Evolutionary conservation across 257 asterid genomes (phyloP), one percentile per base, ranked within the genome.

Genomic region (Leonotis leonurus): DNA sequence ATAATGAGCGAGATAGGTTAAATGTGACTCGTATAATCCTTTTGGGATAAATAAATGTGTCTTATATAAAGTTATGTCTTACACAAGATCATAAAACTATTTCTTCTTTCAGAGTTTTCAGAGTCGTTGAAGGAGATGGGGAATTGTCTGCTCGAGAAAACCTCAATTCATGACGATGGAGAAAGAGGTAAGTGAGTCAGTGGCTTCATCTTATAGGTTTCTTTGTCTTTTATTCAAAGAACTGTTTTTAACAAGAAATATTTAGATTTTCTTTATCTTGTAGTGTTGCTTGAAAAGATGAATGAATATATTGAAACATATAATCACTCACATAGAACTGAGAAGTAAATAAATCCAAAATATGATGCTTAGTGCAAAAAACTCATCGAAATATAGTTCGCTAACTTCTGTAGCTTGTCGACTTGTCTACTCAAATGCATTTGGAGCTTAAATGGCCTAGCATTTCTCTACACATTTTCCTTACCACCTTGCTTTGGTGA

Each of bases 41-140:
- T 55, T 32, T 14, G 4, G 26, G 41, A 32, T 17, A 4, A 18
- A 32, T 10, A 33, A 2, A 33, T 32, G 32, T 55, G 24, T 16
- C 41, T 8, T 14, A 7, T 21, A 9, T 8, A 6, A 7, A 30
- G 60, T 41, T 40, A 49, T 54, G 22, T 11, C 13, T 53, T 24
- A 43, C 26, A 25, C 26, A 29, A 32, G 14, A 52, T 53, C 18
- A 60, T 12, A 51, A 6, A 13, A 4, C 35, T 44, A n/a, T 63
- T 41, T 70, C 54, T 35, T 56, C 55, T 72, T 78, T 44, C 85
- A 91, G 97, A 91, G 80, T 88, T 88, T 72, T 86, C 95, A 3
- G 98, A 88, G 84, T 92, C 98, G 48, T 65, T 86, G 75, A 61
- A 72, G 74, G 98, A 92, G 78, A 86, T 92, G 96, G 98, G 98